Conservation (phyloP, 495 filamentous ascomycete genomes). For the Penicillium samsonianum region DNA sequence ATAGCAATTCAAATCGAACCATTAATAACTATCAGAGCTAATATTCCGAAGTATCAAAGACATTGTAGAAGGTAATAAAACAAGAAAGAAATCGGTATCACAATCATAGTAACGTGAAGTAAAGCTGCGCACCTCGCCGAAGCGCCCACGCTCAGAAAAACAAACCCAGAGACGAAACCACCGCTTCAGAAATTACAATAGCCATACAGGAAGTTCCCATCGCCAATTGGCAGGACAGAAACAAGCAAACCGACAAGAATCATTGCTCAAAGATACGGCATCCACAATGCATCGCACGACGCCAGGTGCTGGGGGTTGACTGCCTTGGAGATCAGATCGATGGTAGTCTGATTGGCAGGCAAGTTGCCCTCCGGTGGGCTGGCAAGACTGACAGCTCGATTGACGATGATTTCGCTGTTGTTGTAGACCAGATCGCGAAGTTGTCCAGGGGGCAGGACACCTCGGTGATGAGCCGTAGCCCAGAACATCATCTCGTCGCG, state of each 20-base stretch:
- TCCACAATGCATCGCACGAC: slow-evolving; percentile 89
- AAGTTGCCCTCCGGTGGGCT: slow-evolving; percentile 63
- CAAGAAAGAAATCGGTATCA: slow-evolving; percentile 30
- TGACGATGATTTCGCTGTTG: slow-evolving; percentile 89
- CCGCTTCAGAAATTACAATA: slow-evolving; percentile 23
- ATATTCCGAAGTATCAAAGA: slow-evolving; percentile 11
- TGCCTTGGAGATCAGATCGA: slow-evolving; percentile 82
- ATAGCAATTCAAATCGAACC: slow-evolving; percentile 10
- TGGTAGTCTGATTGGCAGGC: slow-evolving; percentile 93
- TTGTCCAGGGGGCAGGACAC: slow-evolving; percentile 63
- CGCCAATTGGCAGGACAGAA: slow-evolving; percentile 18
- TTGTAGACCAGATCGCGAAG: slow-evolving; percentile 83
- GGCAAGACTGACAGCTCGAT: slow-evolving; percentile 80
- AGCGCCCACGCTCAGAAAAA: slow-evolving; percentile 21
- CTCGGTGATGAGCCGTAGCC: slow-evolving; percentile 80
- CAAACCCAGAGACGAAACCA: slow-evolving; percentile 23
- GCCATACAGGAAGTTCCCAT: slow-evolving; percentile 20
- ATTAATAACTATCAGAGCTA: slow-evolving; percentile 16
- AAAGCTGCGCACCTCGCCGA: slow-evolving; percentile 15
- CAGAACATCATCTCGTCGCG: slow-evolving; percentile 98
- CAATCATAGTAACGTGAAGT: slow-evolving; percentile 22
- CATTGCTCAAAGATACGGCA: slow-evolving; percentile 77
- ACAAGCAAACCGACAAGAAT: slow-evolving; percentile 6
- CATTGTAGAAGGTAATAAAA: slow-evolving; percentile 26
- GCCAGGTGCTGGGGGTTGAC: slow-evolving; percentile 85